Evolutionary conservation across 2,329 filamentous ascomycete species (phyloP).

Genomic region (Scedosporium apiospermum): DNA sequence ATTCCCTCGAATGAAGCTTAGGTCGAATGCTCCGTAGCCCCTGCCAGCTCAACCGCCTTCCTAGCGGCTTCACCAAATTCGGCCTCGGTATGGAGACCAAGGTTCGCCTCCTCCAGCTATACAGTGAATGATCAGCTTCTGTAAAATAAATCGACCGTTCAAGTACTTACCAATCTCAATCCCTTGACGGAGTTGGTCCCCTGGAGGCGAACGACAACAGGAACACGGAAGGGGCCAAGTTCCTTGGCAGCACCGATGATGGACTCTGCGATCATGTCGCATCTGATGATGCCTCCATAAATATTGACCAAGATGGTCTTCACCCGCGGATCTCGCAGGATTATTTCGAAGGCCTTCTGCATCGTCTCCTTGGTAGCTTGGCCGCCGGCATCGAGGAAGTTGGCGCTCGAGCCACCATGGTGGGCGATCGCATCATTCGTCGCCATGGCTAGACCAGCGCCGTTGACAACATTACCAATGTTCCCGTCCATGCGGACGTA

Average conservation of each 20-base stretch:
- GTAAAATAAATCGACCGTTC: not conserved
- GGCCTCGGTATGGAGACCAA: conserved; percentile 27
- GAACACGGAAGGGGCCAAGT: conserved; percentile 26
- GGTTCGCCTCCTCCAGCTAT: conserved; percentile 24
- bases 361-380: conserved; percentile 80
- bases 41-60: conserved; percentile 23
- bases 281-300: conserved; percentile 37
- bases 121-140: not conserved
- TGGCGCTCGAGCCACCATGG: conserved; percentile 60
- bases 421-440: conserved; percentile 70
- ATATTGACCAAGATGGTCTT: conserved; percentile 56
- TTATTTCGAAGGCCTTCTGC: conserved; percentile 63
- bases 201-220: conserved; percentile 35
- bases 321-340: conserved; percentile 62
- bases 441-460: conserved; percentile 85
- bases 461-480: conserved; percentile 80
- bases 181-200: conserved; percentile 34
- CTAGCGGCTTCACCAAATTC: conserved; percentile 26
- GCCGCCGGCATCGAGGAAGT: conserved; percentile 84
- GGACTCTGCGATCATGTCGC: conserved; percentile 41
- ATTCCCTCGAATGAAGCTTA: no score
- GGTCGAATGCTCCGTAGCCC: no score
- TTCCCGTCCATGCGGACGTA: conserved; percentile 57
- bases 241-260: conserved; percentile 31
- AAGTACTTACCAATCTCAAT: conserved; percentile 26